phyloP scores from a whole-genome alignment of 805 yeast genomes.

The Limtongia smithiae region DNA sequence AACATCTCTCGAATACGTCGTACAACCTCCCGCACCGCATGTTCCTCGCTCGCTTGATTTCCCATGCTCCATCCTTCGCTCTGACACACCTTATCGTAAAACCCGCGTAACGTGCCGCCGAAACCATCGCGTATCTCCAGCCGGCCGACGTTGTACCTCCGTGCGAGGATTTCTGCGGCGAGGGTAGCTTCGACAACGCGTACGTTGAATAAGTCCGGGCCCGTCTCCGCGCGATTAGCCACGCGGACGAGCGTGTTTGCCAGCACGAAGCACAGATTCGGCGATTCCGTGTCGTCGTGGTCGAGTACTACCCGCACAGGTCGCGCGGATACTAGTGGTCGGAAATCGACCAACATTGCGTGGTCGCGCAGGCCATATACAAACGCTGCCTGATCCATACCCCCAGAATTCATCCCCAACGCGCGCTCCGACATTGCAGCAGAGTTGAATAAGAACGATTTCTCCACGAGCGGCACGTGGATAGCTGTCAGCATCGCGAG shows the following conservation, averaged over 20 bases:
- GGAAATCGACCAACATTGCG: constrained; percentile 58
- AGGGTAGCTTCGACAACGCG: constrained; percentile 71
- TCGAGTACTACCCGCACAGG: constrained; percentile 36
- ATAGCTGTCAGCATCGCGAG: constrained; percentile 52
- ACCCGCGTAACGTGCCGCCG: constrained; percentile 57
- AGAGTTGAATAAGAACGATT: constrained; percentile 45
- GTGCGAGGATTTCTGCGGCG: constrained; percentile 59
- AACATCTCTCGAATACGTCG: constrained; percentile 7
- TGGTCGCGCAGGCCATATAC: constrained; percentile 58
- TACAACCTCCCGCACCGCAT: constrained; percentile 33
- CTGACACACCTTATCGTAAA: constrained; percentile 25
- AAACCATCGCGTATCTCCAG: constrained; percentile 38
- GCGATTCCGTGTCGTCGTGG: constrained; percentile 42
- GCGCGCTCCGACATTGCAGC: constrained; percentile 68
- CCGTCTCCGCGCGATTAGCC: constrained; percentile 65
- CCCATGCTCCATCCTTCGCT: constrained; percentile 31
- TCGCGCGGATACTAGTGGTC: constrained; percentile 54
- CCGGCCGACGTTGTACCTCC: constrained; percentile 50
- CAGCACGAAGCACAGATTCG: constrained; percentile 52
- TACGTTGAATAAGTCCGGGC: constrained; percentile 63
- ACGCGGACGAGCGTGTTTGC: constrained; percentile 60
- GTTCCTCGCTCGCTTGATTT: constrained; percentile 38
- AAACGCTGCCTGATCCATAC: constrained; percentile 74
- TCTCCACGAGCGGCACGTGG: constrained; percentile 15
- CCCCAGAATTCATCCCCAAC: constrained; percentile 75